Base-by-base conservation (phyloP, 768 basidiomycete species). In the Suillus alpinus region DNA sequence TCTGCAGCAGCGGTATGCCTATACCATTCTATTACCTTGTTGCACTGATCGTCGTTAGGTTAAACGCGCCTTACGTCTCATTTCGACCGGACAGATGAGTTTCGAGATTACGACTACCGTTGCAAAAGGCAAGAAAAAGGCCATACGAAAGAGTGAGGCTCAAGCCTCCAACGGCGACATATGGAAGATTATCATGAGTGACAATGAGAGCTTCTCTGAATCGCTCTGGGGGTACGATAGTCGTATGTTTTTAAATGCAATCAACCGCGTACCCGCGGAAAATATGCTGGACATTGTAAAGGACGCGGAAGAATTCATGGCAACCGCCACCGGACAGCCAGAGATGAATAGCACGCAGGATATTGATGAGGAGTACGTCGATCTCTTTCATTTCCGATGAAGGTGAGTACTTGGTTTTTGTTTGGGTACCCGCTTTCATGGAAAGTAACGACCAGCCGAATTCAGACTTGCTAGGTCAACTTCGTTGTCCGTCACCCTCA, bases 1-100 rank as follows among this genome's bases (percentile, higher is more conserved):
- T 51, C 64, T 46, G 61, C 57, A 18, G 26, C 61, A 16, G 56
- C 43, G 14, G 61, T 65, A 55, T 49, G 47, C n/a, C 13, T n/a
- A 10, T 10, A 10, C n/a, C 8, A 10, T 43, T 20, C 2, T 43
- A 10, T 4, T 20, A 43, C n/a, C n/a, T n/a, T 20, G 10, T 43
- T 43, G 9, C 3, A 43, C 18, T 36, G 36, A 34, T n/a, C 13
- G 23, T 55, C n/a, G 32, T 39, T 55, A 20, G 32, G 32, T 18
- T 34, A 55, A 39, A 14, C 39, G 52, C 39, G n/a, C 23, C 6
- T 10, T 55, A 4, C 18, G 14, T 18, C 39, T 32, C 32, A 14
- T n/a, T 39, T 55, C 16, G 3, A 43, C 39, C n/a, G 52, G 34
- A 34, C 8, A 36, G n/a, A 36, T 34, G 52, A 55, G 23, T 26